Percentiles rank a stretch among this genome's conserved stretches.
Conservation (phyloP, 768 basidiomycete species). For the Collybia sordida region DNA sequence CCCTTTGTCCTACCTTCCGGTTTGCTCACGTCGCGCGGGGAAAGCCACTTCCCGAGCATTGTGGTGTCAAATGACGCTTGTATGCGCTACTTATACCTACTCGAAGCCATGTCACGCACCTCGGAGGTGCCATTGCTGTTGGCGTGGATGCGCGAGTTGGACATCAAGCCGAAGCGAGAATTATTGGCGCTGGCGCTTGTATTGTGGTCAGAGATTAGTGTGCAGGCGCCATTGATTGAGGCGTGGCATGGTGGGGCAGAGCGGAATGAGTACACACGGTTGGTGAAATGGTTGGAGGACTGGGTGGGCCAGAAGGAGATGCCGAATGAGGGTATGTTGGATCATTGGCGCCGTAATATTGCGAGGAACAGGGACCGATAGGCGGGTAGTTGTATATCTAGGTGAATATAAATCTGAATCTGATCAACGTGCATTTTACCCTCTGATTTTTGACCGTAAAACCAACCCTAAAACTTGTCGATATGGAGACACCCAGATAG, state of each 20-base stretch:
- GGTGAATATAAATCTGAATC: too few species aligned
- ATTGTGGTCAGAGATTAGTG: conserved; percentile 71
- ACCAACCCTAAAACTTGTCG: too few species aligned
- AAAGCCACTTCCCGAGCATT: conserved; percentile 24
- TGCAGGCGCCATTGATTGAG: conserved; percentile 60
- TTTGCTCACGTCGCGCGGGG: conserved; percentile 16
- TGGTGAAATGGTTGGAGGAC: conserved; percentile 52
- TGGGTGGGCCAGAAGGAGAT: conserved; percentile 54
- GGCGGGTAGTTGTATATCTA: too few species aligned
- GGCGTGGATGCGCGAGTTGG: conserved; percentile 71
- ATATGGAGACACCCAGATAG: too few species aligned
- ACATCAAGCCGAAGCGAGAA: conserved; percentile 47
- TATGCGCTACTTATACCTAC: conserved; percentile 56
- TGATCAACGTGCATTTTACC: too few species aligned
- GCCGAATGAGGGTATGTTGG: conserved; percentile 37
- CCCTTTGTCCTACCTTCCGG: conserved; percentile 25
- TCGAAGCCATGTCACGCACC: conserved; percentile 49
- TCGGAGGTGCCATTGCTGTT: conserved; percentile 65
- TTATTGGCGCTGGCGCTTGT: conserved; percentile 64
- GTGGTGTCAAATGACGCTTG: conserved; percentile 53
- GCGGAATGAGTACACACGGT: conserved; percentile 39
- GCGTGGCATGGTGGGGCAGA: conserved; percentile 31
- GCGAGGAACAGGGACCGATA: background rate
- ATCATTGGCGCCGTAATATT: conserved; percentile 26
- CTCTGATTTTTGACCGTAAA: too few species aligned